These are phyloP conservation scores for Nicotiana rustica DNA, from an alignment of 305 asterid genomes.

Conservation along the genomic window DNA sequence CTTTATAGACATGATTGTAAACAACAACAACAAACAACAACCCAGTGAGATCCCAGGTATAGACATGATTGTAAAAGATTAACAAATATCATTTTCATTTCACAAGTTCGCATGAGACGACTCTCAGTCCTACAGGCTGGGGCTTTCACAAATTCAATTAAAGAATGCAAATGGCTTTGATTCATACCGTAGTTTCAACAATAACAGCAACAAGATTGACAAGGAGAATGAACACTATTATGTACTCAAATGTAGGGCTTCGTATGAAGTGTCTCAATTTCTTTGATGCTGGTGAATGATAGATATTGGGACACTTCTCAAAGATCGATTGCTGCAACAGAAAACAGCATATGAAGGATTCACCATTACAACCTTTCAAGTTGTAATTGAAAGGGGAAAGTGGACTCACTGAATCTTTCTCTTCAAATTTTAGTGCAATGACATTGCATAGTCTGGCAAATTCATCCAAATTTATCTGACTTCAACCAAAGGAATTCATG, in stretches of 20 bases:
- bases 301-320: slow-evolving; percentile 64
- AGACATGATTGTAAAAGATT: neutral
- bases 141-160: slow-evolving; percentile 28
- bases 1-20: neutral
- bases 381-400: slow-evolving; percentile 39
- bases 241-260: slow-evolving; percentile 68
- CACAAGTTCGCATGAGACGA: neutral
- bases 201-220: slow-evolving; percentile 83
- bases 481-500: neutral
- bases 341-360: neutral
- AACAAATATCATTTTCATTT: neutral
- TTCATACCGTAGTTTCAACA: slow-evolving; percentile 84
- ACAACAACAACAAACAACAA: neutral
- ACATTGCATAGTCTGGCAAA: slow-evolving; percentile 82
- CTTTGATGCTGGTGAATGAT: slow-evolving; percentile 69
- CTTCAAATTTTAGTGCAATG: slow-evolving; percentile 85
- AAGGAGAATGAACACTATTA: slow-evolving; percentile 66
- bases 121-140: neutral
- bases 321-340: slow-evolving; percentile 71
- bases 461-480: slow-evolving; percentile 84
- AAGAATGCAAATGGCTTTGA: slow-evolving; percentile 33
- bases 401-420: slow-evolving; percentile 73
- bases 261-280: slow-evolving; percentile 68
- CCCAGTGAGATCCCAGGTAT: neutral
- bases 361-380: neutral